phyloP scores from a whole-genome alignment of 2,329 filamentous ascomycete species.

The Cadophora luteo-olivacea region DNA sequence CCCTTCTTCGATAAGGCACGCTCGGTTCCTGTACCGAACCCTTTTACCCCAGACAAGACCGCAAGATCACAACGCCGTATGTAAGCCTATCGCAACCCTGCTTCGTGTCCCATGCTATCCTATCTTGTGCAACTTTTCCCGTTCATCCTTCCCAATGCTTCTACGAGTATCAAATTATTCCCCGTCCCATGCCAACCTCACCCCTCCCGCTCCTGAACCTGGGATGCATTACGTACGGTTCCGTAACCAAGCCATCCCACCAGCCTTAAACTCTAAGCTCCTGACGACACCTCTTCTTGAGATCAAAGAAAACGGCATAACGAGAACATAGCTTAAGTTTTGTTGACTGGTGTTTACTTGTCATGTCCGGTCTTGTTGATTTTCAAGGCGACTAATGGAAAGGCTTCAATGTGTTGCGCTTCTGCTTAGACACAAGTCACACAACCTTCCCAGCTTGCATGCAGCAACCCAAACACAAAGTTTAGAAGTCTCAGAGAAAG shows the following conservation, averaged over 20 bases:
- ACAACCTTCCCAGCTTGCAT: background rate
- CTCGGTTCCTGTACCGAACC: conserved; percentile 9
- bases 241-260: conserved; percentile 1
- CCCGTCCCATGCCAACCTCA: conserved; percentile 6
- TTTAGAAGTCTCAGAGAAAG: background rate
- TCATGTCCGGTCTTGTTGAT: background rate
- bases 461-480: background rate
- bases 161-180: conserved; percentile 8
- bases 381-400: background rate
- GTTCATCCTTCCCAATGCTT: background rate
- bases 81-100: conserved; percentile 11
- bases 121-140: background rate
- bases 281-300: background rate
- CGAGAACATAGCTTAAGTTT: conserved; percentile 28
- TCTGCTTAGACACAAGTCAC: background rate
- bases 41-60: conserved; percentile 6
- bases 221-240: background rate
- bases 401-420: background rate
- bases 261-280: conserved; percentile 6
- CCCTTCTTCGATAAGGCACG: conserved; percentile 3
- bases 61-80: background rate
- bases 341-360: background rate
- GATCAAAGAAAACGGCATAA: conserved; percentile 17
- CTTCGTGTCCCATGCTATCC: background rate
- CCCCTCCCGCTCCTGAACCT: conserved; percentile 6